Evolutionary conservation across 371 early-diverging fungal genomes (phyloP).

Genomic region (Mortierella sp.): DNA sequence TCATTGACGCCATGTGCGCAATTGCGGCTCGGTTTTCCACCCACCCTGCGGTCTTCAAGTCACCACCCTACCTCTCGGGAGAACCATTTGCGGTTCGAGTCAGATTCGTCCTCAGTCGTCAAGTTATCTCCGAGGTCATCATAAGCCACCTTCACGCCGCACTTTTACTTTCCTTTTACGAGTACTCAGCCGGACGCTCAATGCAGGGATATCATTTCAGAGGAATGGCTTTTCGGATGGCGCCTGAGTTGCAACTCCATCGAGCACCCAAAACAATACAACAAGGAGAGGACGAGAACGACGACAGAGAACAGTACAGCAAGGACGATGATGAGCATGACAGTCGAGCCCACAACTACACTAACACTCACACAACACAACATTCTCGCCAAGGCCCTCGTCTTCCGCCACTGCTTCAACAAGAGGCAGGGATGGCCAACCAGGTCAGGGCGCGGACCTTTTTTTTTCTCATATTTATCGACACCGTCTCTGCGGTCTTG

Average conservation of each 20-base stretch:
- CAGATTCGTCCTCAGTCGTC: neutral
- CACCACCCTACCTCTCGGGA: neutral
- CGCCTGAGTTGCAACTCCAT: neutral
- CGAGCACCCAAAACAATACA: neutral
- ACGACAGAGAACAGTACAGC: neutral
- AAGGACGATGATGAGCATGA: neutral
- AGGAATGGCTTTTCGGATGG: conserved; percentile 11
- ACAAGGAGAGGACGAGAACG: neutral
- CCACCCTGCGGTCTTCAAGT: neutral
- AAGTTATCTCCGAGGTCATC: neutral
- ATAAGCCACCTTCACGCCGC: neutral
- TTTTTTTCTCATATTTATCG: neutral
- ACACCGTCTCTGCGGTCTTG: neutral
- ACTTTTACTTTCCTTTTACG: neutral
- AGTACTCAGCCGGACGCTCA: neutral
- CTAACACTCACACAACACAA: neutral
- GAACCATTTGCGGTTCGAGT: neutral
- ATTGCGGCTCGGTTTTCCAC: neutral
- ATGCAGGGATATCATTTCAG: conserved; percentile 4
- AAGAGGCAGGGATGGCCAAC: neutral
- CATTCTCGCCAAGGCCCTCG: neutral
- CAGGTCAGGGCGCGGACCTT: neutral
- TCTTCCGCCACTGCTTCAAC: neutral
- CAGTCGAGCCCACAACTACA: neutral
- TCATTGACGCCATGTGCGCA: neutral